phyloP scores from a whole-genome alignment of 306 rosid species.

The Ormosia semicastrata region DNA sequence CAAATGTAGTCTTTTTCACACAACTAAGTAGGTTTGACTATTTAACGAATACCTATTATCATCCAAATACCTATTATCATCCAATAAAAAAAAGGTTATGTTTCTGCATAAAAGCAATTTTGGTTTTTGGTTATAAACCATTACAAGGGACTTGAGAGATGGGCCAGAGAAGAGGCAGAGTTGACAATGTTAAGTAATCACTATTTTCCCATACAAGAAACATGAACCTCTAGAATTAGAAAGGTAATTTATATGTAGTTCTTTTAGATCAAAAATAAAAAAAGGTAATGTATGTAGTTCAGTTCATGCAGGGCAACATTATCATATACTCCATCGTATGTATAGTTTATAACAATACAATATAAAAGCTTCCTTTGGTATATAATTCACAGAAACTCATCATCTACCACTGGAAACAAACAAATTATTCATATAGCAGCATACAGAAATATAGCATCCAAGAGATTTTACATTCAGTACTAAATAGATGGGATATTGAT shows the following conservation, averaged over 20 bases:
- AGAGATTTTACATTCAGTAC: not conserved
- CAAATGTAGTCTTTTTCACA: no score
- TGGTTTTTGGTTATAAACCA: no score
- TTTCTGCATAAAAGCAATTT: no score
- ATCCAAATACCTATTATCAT: no score
- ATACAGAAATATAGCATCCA: not conserved
- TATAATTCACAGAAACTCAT: not conserved
- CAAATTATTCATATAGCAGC: not conserved
- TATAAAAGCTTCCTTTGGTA: not conserved
- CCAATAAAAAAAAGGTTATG: no score
- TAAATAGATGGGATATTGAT: no score
- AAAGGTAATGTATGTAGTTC: not conserved
- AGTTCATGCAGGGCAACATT: not conserved
- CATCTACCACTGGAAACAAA: slow-evolving; percentile 2
- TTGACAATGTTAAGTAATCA: no score
- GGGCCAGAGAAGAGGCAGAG: no score
- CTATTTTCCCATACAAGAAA: no score
- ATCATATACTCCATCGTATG: not conserved
- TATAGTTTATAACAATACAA: not conserved
- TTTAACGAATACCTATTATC: no score
- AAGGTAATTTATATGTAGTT: not conserved
- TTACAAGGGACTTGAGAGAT: no score
- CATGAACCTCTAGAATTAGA: slow-evolving; percentile 19
- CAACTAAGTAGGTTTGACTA: no score
- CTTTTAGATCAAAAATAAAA: not conserved